phyloP scores from a whole-genome alignment of 331 rosid genomes.

The Acacia pycnantha region DNA sequence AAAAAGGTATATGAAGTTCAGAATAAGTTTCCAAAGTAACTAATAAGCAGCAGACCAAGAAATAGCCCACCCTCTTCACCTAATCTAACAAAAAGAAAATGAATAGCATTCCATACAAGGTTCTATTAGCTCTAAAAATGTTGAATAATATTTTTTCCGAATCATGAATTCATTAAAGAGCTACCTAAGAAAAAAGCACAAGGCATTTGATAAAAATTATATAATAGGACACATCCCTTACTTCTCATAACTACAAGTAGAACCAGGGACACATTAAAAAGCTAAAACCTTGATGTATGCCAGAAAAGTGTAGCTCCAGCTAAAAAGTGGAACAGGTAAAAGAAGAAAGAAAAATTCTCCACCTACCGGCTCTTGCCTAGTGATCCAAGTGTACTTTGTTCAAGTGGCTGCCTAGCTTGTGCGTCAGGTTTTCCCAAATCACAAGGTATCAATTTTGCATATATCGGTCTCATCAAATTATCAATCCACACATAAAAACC shows the following conservation, averaged over 20 bases:
- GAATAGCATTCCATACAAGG: neutral
- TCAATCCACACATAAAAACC: constrained; percentile 81
- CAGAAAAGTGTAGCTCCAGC: constrained; percentile 12
- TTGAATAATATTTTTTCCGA: constrained; percentile 7
- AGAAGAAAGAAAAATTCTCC: constrained; percentile 15
- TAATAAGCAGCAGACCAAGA: neutral
- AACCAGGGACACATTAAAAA: constrained; percentile 16
- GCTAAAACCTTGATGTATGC: constrained; percentile 20
- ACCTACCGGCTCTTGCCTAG: constrained; percentile 91
- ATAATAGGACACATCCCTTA: constrained; percentile 6
- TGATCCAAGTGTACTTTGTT: constrained; percentile 76
- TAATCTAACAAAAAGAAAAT: neutral
- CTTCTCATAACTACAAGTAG: constrained; percentile 18
- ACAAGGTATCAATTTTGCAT: constrained; percentile 87
- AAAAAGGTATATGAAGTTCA: neutral
- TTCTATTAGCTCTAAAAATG: constrained; percentile 10
- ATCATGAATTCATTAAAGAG: constrained; percentile 2
- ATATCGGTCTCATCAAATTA: constrained; percentile 82
- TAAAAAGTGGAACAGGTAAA: constrained; percentile 24
- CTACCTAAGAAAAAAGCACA: constrained; percentile 22
- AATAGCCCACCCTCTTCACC: constrained; percentile 9
- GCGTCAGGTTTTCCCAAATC: constrained; percentile 78
- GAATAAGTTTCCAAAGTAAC: constrained; percentile 15
- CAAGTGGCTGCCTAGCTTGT: constrained; percentile 51
- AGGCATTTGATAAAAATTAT: neutral